Base-by-base conservation (phyloP, 1,284 basidiomycete species). In the Melampsora americana region DNA sequence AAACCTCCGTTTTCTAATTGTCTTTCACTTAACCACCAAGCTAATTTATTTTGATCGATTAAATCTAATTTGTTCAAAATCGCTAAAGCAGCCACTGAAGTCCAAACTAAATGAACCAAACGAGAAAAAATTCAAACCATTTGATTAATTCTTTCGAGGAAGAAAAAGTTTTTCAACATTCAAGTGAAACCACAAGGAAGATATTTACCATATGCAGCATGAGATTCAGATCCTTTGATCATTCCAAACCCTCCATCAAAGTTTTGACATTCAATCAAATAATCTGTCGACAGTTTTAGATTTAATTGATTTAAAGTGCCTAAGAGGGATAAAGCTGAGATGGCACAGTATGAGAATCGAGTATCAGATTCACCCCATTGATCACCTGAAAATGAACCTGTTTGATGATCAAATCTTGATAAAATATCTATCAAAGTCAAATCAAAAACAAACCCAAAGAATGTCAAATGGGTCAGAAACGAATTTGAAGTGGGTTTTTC, bases 161-260 rank as follows among this genome's bases (percentile, higher is more conserved):
- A n/a, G n/a, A n/a, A n/a, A n/a, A n/a, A n/a, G n/a, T n/a, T n/a
- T n/a, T n/a, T n/a, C n/a, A n/a, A n/a, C n/a, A n/a, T n/a, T n/a
- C n/a, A n/a, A n/a, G n/a, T n/a, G n/a, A n/a, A n/a, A n/a, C n/a
- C n/a, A n/a, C n/a, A n/a, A n/a, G 35, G 9, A 35, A 9, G 9
- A 35, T 35, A 3, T 30, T 73, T 4, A 94, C 94, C 92, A 87
- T 95, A 92, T 0, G 87, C 92, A 7, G 94, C 89, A 84, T 98
- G 95, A 79, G 90, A 93, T 84, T 99, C 95, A 0, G 92, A 93
- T 0, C 94, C 95, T 11, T 88, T 86, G 26, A 85, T 84, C 53
- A 87, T 89, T 14, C 95, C 95, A 80, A 96, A 99, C 0, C 94
- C 95, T 3, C 95, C 95, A 82, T 99, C 95, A 82, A 94, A 95